phyloP scores from a whole-genome alignment of 2,329 filamentous ascomycete genomes.

The Cyphellophora europaea region DNA sequence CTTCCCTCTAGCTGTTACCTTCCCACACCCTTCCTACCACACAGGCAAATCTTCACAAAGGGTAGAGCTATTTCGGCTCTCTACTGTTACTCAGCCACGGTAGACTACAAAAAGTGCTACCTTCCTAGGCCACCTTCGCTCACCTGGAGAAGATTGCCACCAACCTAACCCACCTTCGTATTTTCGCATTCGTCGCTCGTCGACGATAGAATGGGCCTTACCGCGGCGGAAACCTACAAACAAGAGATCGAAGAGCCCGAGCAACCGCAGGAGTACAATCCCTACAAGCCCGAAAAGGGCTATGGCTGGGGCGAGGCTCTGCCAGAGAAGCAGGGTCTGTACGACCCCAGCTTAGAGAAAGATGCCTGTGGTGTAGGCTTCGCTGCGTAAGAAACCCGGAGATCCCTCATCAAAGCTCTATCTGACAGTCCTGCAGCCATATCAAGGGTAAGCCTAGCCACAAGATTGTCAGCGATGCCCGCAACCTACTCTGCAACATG shows the following conservation, averaged over 20 bases:
- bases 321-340: constrained; percentile 96
- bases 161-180: too few species aligned
- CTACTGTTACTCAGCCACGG: too few species aligned
- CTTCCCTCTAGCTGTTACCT: too few species aligned
- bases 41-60: too few species aligned
- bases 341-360: constrained; percentile 92
- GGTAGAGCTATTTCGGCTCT: too few species aligned
- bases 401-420: not conserved
- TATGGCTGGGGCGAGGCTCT: constrained; percentile 95
- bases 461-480: constrained; percentile 97
- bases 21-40: too few species aligned
- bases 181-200: constrained; percentile 10
- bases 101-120: too few species aligned
- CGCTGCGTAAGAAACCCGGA: constrained; percentile 86
- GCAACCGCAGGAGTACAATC: constrained; percentile 38
- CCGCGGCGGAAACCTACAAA: constrained; percentile 38
- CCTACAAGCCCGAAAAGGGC: constrained; percentile 47
- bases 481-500: constrained; percentile 98
- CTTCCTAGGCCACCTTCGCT: too few species aligned
- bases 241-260: constrained; percentile 35
- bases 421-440: constrained; percentile 50
- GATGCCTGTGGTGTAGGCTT: constrained; percentile 99
- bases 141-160: too few species aligned
- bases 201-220: constrained; percentile 38
- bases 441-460: constrained; percentile 97